phyloP scores from a whole-genome alignment of 2,329 filamentous ascomycete genomes.

The Hypoxylon sp. region DNA sequence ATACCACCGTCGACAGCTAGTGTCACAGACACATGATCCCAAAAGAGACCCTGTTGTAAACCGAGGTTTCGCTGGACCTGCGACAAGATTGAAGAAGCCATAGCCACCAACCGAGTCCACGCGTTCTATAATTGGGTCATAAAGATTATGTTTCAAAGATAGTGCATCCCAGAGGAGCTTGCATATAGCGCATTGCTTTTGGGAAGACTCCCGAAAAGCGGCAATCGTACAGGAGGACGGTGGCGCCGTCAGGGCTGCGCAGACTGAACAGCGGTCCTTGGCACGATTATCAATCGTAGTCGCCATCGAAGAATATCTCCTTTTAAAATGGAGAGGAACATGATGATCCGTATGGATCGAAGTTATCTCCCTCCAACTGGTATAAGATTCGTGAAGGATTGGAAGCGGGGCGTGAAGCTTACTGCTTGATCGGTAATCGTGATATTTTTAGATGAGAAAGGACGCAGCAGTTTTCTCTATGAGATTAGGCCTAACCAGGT shows the following conservation, averaged over 20 bases:
- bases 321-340: background rate
- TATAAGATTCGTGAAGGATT: background rate
- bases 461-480: too few relatives aligned
- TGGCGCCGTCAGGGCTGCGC: background rate
- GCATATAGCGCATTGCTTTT: constrained; percentile 5
- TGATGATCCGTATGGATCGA: too few relatives aligned
- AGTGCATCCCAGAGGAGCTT: constrained; percentile 4
- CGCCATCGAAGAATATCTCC: background rate
- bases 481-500: too few relatives aligned
- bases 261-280: background rate
- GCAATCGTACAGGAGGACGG: constrained; percentile 1
- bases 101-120: constrained; percentile 13
- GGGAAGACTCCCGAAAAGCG: constrained; percentile 1
- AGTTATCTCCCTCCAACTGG: too few relatives aligned
- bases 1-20: constrained; percentile 17
- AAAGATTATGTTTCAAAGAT: constrained; percentile 9
- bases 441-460: constrained; percentile 9
- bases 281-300: background rate
- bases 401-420: constrained; percentile 9
- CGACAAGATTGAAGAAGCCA: constrained; percentile 9
- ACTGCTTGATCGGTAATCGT: constrained; percentile 4
- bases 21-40: constrained; percentile 11
- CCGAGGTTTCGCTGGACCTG: background rate
- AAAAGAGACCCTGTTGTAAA: constrained; percentile 6
- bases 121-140: background rate